phyloP scores from a whole-genome alignment of 352 stramenopile genomes.

The Phytopythium vexans region DNA sequence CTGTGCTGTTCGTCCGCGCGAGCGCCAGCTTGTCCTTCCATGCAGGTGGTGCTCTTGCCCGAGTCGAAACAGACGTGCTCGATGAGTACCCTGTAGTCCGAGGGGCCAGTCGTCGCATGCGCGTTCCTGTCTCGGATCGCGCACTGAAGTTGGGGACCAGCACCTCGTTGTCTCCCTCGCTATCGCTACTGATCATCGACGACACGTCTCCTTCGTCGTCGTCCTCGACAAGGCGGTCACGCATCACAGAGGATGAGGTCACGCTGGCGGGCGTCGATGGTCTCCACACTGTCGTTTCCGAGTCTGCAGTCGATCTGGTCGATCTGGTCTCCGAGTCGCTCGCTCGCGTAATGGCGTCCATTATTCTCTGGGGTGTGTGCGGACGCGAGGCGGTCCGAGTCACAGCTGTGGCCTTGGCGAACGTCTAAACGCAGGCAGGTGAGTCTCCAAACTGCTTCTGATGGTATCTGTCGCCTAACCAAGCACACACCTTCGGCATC shows the following conservation, averaged over 20 bases:
- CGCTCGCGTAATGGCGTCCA: too few relatives aligned
- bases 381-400: too few relatives aligned
- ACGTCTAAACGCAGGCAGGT: too few relatives aligned
- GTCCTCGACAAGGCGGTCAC: neutral
- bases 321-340: too few relatives aligned
- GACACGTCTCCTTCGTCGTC: constrained; percentile 64
- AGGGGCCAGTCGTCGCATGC: constrained; percentile 15
- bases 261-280: too few relatives aligned
- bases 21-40: neutral
- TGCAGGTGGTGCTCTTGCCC: neutral
- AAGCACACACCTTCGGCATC: constrained; percentile 14
- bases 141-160: constrained; percentile 26
- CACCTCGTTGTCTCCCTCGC: constrained; percentile 67
- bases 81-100: constrained; percentile 21
- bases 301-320: too few relatives aligned
- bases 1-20: neutral
- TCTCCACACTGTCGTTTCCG: too few relatives aligned
- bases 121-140: constrained; percentile 6
- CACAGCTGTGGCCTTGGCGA: too few relatives aligned
- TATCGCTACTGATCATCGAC: constrained; percentile 77
- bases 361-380: too few relatives aligned
- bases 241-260: neutral
- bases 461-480: neutral
- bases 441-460: neutral
- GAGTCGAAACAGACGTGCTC: constrained; percentile 6